Evolutionary conservation across 2,329 filamentous ascomycete genomes (phyloP).

Genomic region (Venturia aucupariae): DNA sequence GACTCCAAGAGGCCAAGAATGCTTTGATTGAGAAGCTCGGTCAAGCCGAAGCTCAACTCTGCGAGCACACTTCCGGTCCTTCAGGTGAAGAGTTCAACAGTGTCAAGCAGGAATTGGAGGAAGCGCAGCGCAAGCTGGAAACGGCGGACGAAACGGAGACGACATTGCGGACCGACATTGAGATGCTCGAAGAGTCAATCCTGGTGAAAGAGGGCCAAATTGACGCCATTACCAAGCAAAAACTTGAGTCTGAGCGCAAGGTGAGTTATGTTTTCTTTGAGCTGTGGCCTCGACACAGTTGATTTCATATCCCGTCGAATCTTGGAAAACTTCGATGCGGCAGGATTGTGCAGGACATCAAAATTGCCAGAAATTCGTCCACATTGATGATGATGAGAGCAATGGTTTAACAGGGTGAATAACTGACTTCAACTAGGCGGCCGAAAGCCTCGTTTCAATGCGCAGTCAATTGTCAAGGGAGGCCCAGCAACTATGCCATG

Average conservation of each 20-base stretch:
- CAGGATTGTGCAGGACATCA: too few species aligned
- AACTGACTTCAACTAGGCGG: neutral
- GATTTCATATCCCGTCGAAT: too few species aligned
- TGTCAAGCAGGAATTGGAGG: neutral
- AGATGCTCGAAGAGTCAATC: neutral
- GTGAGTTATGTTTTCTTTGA: neutral
- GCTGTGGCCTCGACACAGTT: too few species aligned
- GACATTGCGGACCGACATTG: neutral
- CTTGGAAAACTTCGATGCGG: too few species aligned
- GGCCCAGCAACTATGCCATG: slow-evolving; percentile 6
- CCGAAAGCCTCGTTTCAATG: neutral
- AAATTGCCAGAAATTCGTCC: too few species aligned
- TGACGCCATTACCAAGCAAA: neutral
- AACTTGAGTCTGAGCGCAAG: slow-evolving; percentile 3
- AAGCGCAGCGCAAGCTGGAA: slow-evolving; percentile 3
- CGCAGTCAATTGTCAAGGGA: slow-evolving; percentile 5
- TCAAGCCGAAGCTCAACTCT: slow-evolving; percentile 3
- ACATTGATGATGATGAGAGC: too few species aligned
- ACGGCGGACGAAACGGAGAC: neutral
- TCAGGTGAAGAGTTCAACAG: neutral
- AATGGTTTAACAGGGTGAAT: too few species aligned
- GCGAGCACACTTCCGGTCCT: neutral
- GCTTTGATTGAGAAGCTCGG: neutral
- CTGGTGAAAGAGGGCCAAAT: neutral
- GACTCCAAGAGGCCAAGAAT: neutral